Percentiles rank a stretch among this genome's conserved stretches.
These are phyloP conservation scores for Clitoria ternatea DNA, from an alignment of 306 rosid species.

Conservation along the genomic window DNA sequence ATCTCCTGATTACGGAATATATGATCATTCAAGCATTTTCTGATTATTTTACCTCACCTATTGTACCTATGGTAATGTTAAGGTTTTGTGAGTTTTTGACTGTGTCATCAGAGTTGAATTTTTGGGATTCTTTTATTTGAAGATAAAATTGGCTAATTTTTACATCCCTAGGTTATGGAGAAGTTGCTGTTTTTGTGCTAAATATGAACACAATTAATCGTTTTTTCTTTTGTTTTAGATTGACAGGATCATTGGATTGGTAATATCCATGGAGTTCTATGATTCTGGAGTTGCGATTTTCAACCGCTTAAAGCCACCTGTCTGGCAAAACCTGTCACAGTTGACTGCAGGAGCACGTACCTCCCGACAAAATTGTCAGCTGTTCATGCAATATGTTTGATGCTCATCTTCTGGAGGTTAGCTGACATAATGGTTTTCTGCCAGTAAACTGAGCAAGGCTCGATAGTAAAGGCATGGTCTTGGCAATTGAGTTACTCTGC, in stretches of 20 bases:
- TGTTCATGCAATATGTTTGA: constrained; percentile 12
- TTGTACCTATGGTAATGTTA: neutral
- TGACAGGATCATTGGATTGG: constrained; percentile 28
- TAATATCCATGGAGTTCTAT: constrained; percentile 22
- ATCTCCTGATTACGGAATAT: neutral
- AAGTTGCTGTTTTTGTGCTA: neutral
- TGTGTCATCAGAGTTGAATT: neutral
- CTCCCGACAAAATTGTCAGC: constrained; percentile 2
- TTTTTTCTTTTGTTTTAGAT: constrained; percentile 23
- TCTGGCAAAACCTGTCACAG: constrained; percentile 29
- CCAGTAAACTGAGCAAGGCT: constrained; percentile 35
- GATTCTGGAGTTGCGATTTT: constrained; percentile 32
- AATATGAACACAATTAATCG: neutral
- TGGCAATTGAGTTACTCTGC: constrained; percentile 7
- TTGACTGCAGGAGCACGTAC: constrained; percentile 27
- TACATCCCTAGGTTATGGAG: neutral
- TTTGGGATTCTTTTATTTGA: neutral
- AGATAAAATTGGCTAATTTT: neutral
- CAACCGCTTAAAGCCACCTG: constrained; percentile 36
- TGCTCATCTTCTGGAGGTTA: constrained; percentile 21
- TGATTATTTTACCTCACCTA: neutral
- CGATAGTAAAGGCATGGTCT: constrained; percentile 4
- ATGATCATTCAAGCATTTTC: neutral
- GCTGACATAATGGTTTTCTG: constrained; percentile 24
- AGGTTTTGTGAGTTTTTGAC: neutral